Evolutionary conservation across 2,329 filamentous ascomycete genomes (phyloP), one percentile per base, ranked within the genome.

Genomic region (Colletotrichum tropicale): DNA sequence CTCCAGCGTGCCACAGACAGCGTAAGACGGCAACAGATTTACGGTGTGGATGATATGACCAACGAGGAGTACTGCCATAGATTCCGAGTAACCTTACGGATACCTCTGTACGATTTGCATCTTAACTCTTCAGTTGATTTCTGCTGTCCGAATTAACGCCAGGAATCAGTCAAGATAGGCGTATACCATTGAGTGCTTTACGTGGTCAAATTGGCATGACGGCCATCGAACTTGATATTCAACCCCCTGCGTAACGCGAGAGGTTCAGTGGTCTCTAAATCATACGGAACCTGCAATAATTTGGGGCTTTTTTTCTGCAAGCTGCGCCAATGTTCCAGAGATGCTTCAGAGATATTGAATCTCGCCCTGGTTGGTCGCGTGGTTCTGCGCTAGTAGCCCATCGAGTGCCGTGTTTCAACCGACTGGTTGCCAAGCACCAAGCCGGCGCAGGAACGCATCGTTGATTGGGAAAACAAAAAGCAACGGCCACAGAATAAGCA

Each of bases 361-460:
- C 30, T 15, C 30, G 21, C 7, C 10, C 34, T 67, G 48, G 64
- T 73, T 60, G 64, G 58, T 30, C 30, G 56, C 18, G 48, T 30
- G 43, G 21, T 32, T 43, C 6, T 36, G 38, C 36, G 65, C 74
- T 74, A 71, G 48, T 26, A 61, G 64, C 28, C n/a, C 24, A 32
- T 64, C 71, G 8, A 67, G 55, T 66, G 62, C 16, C 60, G 71
- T 66, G 71, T 71, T 66, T 74, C 67, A 61, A 74, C 21, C n/a
- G 43, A 13, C n/a, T 21, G 43, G 43, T 48, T 48, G 43, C 43
- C 43, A 48, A 36, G 26, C 34, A 68, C 60, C 67, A 70, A 71
- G 56, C 18, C 52, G 30, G 26, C 58, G 69, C 48, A 58, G 28
- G 10, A 60, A 64, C 30, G 62, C 32, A 67, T 34, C 26, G 24